phyloP scores from a whole-genome alignment of 1,139 yeast genomes.

The Blastobotrys illinoisensis region DNA sequence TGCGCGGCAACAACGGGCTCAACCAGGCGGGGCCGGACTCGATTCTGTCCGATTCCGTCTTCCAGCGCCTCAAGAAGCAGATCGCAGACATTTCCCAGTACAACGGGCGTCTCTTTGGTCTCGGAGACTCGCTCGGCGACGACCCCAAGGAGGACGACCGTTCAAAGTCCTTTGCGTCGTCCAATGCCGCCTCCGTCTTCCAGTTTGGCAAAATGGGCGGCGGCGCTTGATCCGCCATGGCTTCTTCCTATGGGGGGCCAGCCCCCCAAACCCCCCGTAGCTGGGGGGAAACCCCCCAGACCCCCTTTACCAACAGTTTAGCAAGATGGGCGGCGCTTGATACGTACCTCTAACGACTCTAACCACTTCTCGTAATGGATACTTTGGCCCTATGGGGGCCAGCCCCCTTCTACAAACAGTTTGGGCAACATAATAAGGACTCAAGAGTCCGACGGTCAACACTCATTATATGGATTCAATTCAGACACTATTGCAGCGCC shows the following conservation, averaged over 20 bases:
- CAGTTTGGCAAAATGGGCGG: constrained; percentile 34
- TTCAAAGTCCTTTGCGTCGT: not conserved
- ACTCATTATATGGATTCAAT: no score
- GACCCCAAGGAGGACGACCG: constrained; percentile 10
- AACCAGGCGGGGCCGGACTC: constrained; percentile 52
- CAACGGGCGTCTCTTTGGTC: constrained; percentile 34
- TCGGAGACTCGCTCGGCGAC: constrained; percentile 28
- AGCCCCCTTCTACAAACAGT: not conserved
- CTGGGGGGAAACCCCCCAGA: no score
- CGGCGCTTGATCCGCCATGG: constrained; percentile 11
- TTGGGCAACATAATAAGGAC: no score
- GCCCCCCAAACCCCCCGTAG: no score
- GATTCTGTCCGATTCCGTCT: constrained; percentile 44
- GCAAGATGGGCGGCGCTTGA: no score
- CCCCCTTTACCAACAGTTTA: no score
- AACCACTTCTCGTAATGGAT: not conserved
- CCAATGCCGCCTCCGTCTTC: constrained; percentile 28
- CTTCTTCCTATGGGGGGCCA: no score
- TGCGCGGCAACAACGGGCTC: constrained; percentile 24
- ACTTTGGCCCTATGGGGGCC: not conserved
- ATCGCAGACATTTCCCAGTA: constrained; percentile 31
- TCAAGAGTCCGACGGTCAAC: no score
- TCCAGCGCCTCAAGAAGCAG: constrained; percentile 43
- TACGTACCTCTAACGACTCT: no score
- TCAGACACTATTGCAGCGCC: no score